Conservation (phyloP, 139 green algal genomes). For the Micromonas pusilla region DNA sequence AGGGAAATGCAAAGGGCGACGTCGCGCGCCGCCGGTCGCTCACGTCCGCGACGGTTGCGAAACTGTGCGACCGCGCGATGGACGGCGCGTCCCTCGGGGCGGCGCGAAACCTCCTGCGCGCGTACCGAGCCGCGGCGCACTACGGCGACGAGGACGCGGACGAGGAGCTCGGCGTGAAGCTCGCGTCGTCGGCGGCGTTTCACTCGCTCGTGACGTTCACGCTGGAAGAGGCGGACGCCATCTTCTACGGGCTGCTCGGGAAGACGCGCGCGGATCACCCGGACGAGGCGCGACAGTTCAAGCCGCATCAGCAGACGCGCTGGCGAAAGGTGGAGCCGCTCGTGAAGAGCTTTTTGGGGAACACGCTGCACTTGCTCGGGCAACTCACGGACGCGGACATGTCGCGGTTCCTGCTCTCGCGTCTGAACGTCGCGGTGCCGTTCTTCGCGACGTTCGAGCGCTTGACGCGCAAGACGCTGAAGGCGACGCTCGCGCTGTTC, state of each 20-base stretch:
- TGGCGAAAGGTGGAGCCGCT: slow-evolving; percentile 75
- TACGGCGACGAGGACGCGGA: slow-evolving; percentile 69
- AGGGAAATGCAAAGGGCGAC: slow-evolving; percentile 20
- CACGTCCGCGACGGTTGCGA: slow-evolving; percentile 60
- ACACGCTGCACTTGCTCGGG: slow-evolving; percentile 82
- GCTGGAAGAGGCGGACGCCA: slow-evolving; percentile 67
- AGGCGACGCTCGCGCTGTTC: slow-evolving; percentile 62
- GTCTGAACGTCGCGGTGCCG: slow-evolving; percentile 53
- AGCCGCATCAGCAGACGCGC: slow-evolving; percentile 11
- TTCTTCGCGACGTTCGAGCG: slow-evolving; percentile 64
- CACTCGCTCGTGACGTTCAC: slow-evolving; percentile 83
- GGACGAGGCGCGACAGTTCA: slow-evolving; percentile 1
- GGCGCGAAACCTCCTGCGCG: slow-evolving; percentile 38
- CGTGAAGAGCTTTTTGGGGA: slow-evolving; percentile 83
- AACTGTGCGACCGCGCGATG: slow-evolving; percentile 50
- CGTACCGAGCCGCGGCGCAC: slow-evolving; percentile 77
- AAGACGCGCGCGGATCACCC: background rate
- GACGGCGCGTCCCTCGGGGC: slow-evolving; percentile 24
- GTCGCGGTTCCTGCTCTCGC: slow-evolving; percentile 64
- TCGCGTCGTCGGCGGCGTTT: slow-evolving; percentile 66
- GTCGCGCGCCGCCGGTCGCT: slow-evolving; percentile 35
- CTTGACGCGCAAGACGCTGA: slow-evolving; percentile 65
- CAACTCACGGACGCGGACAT: slow-evolving; percentile 45
- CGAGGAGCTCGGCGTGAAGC: slow-evolving; percentile 42
- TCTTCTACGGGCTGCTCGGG: slow-evolving; percentile 61